Evolutionary conservation across 257 asterid genomes (phyloP).

Genomic region (Solanum paucissectum): DNA sequence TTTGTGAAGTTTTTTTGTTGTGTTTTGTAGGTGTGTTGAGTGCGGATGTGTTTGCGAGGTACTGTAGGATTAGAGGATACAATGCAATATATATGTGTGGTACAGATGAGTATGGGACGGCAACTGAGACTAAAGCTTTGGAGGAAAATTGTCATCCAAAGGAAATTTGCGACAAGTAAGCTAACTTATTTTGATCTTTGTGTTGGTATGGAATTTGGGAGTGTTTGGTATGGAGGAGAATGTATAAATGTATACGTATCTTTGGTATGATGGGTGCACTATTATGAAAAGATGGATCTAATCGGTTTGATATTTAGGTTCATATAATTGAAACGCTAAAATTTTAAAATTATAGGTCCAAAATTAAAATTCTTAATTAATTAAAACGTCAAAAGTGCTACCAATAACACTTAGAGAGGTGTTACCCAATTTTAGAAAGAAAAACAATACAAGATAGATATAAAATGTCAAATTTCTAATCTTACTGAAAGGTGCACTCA

Average conservation of each 20-base stretch:
- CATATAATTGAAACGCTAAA: too few species aligned
- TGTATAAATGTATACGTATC: background rate
- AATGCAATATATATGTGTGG: conserved; percentile 80
- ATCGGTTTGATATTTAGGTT: too few species aligned
- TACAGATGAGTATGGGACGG: conserved; percentile 97
- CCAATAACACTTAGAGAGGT: too few species aligned
- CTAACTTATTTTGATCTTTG: background rate
- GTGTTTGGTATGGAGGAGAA: background rate
- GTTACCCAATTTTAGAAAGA: too few species aligned
- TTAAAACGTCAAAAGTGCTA: too few species aligned
- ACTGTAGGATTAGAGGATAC: conserved; percentile 76
- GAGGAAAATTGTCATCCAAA: conserved; percentile 82
- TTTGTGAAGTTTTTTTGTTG: background rate
- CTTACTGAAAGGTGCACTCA: too few species aligned
- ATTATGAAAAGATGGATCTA: too few species aligned
- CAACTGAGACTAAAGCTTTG: conserved; percentile 95
- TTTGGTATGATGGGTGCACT: too few species aligned
- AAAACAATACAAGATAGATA: too few species aligned
- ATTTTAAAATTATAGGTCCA: too few species aligned
- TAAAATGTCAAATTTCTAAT: too few species aligned
- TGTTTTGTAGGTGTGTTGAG: conserved; percentile 72
- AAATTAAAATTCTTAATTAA: too few species aligned
- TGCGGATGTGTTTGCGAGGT: conserved; percentile 91
- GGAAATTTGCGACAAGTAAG: conserved; percentile 87
- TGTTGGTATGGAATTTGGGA: background rate